A percentile compares a stretch with the other conserved stretches of the same genome.
phyloP scores from a whole-genome alignment of 257 asterid species.

The Agastache rugosa region DNA sequence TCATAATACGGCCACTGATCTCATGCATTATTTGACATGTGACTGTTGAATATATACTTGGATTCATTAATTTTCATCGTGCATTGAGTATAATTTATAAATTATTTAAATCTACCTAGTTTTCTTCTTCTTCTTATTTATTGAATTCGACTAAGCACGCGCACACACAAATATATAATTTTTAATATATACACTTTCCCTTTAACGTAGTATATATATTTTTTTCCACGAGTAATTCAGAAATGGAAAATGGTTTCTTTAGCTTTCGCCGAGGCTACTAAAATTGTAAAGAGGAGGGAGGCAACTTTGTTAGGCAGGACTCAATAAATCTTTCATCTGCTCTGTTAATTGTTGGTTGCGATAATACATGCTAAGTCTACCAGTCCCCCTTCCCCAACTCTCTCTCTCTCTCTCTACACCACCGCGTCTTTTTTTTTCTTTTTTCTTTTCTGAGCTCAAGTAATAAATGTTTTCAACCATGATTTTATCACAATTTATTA shows the following conservation, averaged over 20 bases:
- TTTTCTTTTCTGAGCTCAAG: slow-evolving; percentile 6
- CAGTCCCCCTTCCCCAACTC: not conserved
- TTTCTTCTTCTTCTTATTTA: too few species aligned
- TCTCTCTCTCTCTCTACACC: not conserved
- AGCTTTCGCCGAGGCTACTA: slow-evolving; percentile 23
- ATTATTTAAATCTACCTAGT: too few species aligned
- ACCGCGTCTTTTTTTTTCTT: not conserved
- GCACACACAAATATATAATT: too few species aligned
- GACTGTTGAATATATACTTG: too few species aligned
- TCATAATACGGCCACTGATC: too few species aligned
- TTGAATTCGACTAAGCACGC: too few species aligned
- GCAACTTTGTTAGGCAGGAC: slow-evolving; percentile 30
- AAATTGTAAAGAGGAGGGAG: slow-evolving; percentile 18
- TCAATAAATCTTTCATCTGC: slow-evolving; percentile 30
- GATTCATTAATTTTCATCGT: too few species aligned
- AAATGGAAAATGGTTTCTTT: slow-evolving; percentile 26
- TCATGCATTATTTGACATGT: too few species aligned
- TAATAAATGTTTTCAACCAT: slow-evolving; percentile 35
- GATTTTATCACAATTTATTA: slow-evolving; percentile 15
- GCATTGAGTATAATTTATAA: too few species aligned
- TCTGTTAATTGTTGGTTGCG: slow-evolving; percentile 16
- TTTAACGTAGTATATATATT: not conserved
- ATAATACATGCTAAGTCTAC: not conserved
- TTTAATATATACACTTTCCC: too few species aligned
- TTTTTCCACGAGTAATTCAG: not conserved